Evolutionary conservation across 345 rosid species (phyloP), one percentile per base, ranked within the genome.

Genomic region (Corchorus capsularis): DNA sequence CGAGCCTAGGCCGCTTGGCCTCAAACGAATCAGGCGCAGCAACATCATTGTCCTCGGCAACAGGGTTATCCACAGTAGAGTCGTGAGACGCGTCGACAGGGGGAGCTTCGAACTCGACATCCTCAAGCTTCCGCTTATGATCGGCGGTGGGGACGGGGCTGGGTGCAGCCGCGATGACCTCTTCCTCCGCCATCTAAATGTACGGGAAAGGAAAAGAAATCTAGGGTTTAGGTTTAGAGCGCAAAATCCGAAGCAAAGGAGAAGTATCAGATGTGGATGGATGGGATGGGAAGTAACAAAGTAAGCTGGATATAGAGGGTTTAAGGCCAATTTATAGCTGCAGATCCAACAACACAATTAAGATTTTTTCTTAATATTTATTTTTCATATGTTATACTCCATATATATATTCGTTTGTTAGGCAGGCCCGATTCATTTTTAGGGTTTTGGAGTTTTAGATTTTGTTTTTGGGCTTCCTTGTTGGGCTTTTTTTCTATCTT

Each of bases 51-150:
- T 32, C 81, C 17, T 16, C 82, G 16, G 63, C 85, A 35, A 79
- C 83, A 1, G 74, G 80, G 15, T 11, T 79, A 13, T 11, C 69
- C 47, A 52, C 69, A 69, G 49, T 54, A 4, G 77, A 14, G 10
- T 74, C 63, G 32, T 14, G 54, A 46, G 63, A 74, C 39, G 13
- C 5, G 49, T 50, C 55, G 52, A 34, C 71, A 41, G 14, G 70
- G 55, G 71, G 78, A 73, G 70, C 65, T 12, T 83, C 88, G 8
- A 84, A 66, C 74, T 89, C 89, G 52, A 88, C 22, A 9, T 83
- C 92, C 8, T 86, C 89, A 50, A 89, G 89, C 87, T 93, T 93
- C 77, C 98, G 87, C 81, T 93, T 93, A 81, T 82, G 89, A 84
- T 93, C 95, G 68, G 80, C 34, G 1, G 80, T 22, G 1, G 82